Evolutionary conservation across 129 eudicot genomes (phyloP).

Genomic region (Centaurea solstitialis): DNA sequence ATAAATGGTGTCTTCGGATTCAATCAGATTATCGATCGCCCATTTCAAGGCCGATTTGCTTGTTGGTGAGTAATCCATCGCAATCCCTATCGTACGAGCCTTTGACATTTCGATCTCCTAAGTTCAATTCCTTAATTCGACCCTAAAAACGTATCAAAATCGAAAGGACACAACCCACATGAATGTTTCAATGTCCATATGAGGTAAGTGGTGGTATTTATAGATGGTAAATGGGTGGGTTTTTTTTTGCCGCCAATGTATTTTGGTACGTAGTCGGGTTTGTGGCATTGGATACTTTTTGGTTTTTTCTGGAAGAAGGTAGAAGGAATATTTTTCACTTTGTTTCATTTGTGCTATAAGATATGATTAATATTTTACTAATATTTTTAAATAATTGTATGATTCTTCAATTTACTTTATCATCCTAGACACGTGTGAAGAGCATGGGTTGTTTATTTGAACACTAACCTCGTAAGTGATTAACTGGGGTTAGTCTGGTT

Average conservation of each 20-base stretch:
- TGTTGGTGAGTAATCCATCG: conserved; percentile 72
- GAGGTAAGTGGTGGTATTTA: conserved; percentile 10
- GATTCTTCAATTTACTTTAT: too few species aligned
- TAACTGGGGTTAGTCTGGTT: too few species aligned
- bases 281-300: not conserved
- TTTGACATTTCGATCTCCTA: conserved; percentile 39
- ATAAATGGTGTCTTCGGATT: conserved; percentile 46
- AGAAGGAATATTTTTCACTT: conserved; percentile 28
- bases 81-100: conserved; percentile 64
- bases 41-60: conserved; percentile 68
- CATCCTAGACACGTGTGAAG: too few species aligned
- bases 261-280: not conserved
- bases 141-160: not conserved
- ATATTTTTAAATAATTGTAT: too few species aligned
- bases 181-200: not conserved
- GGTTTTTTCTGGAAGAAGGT: conserved; percentile 45
- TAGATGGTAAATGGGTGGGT: not conserved
- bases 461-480: too few species aligned
- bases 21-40: conserved; percentile 66
- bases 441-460: too few species aligned
- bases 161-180: not conserved
- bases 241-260: not conserved
- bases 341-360: too few species aligned
- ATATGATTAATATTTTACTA: not conserved
- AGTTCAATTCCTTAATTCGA: not conserved